Evolutionary conservation across 2,329 filamentous ascomycete genomes (phyloP).

Genomic region (Aureobasidium sp.): DNA sequence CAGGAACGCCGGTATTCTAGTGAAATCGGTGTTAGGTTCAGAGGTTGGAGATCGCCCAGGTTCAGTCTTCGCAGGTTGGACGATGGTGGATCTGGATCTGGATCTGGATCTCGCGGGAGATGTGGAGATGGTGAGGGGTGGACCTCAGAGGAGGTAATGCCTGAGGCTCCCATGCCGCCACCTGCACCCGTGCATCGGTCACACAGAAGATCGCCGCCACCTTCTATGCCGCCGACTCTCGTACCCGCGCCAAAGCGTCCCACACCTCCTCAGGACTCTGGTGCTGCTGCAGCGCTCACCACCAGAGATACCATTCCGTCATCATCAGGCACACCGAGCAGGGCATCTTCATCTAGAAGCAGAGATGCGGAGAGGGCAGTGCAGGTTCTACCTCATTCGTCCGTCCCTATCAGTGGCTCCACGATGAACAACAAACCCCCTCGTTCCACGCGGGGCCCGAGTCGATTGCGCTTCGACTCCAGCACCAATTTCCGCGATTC

Average conservation of each 20-base stretch:
- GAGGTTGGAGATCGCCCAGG: not conserved
- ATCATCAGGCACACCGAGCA: not conserved
- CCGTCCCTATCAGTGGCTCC: not conserved
- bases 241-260: not conserved
- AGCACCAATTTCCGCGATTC: not conserved
- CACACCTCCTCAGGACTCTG: not conserved
- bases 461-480: not conserved
- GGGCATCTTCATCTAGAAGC: not conserved
- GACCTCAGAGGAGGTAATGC: not conserved
- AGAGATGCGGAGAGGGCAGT: not conserved
- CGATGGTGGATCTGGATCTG: not conserved
- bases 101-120: not conserved
- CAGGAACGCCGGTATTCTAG: not conserved
- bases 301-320: not conserved
- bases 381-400: not conserved
- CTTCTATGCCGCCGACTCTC: not conserved
- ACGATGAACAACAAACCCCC: not conserved
- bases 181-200: not conserved
- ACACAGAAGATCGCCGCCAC: not conserved
- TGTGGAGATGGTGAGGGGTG: not conserved
- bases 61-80: not conserved
- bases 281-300: not conserved
- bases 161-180: not conserved
- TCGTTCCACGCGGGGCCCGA: not conserved
- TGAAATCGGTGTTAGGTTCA: not conserved